Base-by-base conservation (phyloP, 2,329 filamentous ascomycete genomes). In the Pseudomassariella vexata region DNA sequence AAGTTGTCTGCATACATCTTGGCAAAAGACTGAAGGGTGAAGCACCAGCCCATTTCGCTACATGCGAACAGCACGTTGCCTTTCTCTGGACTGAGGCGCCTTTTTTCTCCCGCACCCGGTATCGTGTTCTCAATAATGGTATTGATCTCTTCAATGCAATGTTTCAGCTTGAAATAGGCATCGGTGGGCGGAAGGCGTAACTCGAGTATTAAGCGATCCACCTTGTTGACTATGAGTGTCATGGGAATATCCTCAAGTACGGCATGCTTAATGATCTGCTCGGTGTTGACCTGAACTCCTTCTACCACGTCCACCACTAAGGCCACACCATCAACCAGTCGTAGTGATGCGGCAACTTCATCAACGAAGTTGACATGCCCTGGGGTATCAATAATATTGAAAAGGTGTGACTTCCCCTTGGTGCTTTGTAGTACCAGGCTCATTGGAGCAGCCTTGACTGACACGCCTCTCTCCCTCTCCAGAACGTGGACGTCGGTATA, bases 351-450 rank as follows among this genome's bases (percentile, higher is more conserved):
- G 7, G 92, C 92, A 22, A 98, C 87, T 59, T 98, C 92, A 55
- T 98, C 92, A 24, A 94, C 90, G 56, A 98, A 98, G 59, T 98
- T 95, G 53, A 96, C 92, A 56, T 98, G 92, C 6, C 92, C 92
- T 1, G 92, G 92, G 1, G 92, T 98, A 61, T 98, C 92, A 37
- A 98, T 70, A 34, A 98, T 79, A 60, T 96, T 96, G 63, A 98
- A 66, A 3, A 98, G 71, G 62, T 96, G 89, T 21, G 89, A 96
- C 62, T 98, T 98, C 32, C 87, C 86, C 57, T 85, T 87, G 7
- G 87, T 89, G 46, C 79, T 85, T 49, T 86, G 87, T 35, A 98
- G 68, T 22, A 96, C 81, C 45, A 98, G 64, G 52, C 84, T 95
- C 89, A 98, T 96, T 6, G 92, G 90, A 12, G 88, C 82, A 5